Conservation (phyloP, 176 grass and related monocot genomes). For the Hsuehochloa calcarea region DNA sequence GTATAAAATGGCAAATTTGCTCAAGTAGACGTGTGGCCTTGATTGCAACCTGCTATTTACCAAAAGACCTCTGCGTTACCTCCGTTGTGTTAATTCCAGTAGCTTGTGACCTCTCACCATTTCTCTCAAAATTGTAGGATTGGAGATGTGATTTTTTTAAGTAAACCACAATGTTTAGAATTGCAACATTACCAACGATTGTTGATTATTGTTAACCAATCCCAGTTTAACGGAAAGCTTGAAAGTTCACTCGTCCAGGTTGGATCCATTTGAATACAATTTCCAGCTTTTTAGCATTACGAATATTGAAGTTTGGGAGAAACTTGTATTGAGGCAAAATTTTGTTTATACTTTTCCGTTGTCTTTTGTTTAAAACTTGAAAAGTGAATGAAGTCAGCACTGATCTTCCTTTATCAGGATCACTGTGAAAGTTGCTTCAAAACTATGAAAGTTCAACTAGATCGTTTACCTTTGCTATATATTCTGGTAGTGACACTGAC, state of each 20-base stretch:
- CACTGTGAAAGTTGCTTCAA: neutral
- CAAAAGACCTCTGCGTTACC: neutral
- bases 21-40: neutral
- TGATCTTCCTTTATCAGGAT: neutral
- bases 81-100: neutral
- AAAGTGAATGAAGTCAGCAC: neutral
- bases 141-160: neutral
- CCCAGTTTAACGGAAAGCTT: neutral
- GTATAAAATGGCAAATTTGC: neutral
- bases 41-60: neutral
- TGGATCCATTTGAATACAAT: neutral
- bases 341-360: neutral
- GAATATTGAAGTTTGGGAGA: neutral
- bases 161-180: neutral
- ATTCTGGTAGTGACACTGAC: neutral
- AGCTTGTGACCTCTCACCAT: neutral
- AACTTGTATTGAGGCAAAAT: neutral
- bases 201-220: neutral
- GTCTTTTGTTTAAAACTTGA: neutral
- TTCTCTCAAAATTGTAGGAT: neutral
- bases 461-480: neutral
- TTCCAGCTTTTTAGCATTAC: neutral
- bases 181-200: neutral
- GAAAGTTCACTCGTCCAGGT: neutral
- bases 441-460: neutral